A percentile compares a stretch with the other conserved stretches of the same genome.
These are phyloP conservation scores for Melampsora larici-populina DNA, from an alignment of 1,284 basidiomycete genomes.

Conservation along the genomic window DNA sequence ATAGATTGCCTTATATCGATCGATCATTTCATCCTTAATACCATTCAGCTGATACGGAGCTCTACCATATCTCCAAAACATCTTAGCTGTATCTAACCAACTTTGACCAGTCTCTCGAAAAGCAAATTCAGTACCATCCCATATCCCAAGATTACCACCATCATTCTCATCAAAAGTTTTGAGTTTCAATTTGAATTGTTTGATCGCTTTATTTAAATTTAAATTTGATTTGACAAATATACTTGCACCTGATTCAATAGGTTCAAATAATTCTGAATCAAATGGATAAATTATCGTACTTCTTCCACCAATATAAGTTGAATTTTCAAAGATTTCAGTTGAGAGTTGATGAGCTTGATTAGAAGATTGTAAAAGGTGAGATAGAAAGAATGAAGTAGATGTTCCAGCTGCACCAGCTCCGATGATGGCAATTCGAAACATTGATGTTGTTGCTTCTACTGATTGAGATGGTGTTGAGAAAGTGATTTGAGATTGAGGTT, in stretches of 20 bases:
- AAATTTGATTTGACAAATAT: slow-evolving; percentile 69
- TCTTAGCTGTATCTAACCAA: slow-evolving; percentile 72
- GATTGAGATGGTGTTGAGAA: not conserved
- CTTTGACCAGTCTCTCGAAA: slow-evolving; percentile 61
- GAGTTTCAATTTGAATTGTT: slow-evolving; percentile 72
- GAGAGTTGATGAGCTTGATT: slow-evolving; percentile 19
- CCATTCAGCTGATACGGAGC: slow-evolving; percentile 59
- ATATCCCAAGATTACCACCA: slow-evolving; percentile 62
- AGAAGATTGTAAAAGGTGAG: slow-evolving; percentile 52
- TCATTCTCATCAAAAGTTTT: slow-evolving; percentile 58
- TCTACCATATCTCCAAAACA: slow-evolving; percentile 77
- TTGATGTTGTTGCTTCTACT: not conserved
- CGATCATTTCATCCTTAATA: slow-evolving; percentile 4
- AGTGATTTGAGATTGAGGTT: not conserved
- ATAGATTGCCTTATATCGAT: slow-evolving; percentile 29
- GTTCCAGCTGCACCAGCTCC: slow-evolving; percentile 83
- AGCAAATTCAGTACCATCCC: slow-evolving; percentile 75
- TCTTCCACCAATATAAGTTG: slow-evolving; percentile 57
- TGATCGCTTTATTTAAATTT: slow-evolving; percentile 59
- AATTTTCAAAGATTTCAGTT: slow-evolving; percentile 28
- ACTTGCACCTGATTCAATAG: slow-evolving; percentile 77
- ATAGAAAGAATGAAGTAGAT: slow-evolving; percentile 80
- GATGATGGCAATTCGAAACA: slow-evolving; percentile 66
- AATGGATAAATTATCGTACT: slow-evolving; percentile 75
- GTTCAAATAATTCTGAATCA: slow-evolving; percentile 62